Evolutionary conservation across 2,329 filamentous ascomycete species (phyloP), one percentile per base, ranked within the genome.

Genomic region (Xylaria sp.): DNA sequence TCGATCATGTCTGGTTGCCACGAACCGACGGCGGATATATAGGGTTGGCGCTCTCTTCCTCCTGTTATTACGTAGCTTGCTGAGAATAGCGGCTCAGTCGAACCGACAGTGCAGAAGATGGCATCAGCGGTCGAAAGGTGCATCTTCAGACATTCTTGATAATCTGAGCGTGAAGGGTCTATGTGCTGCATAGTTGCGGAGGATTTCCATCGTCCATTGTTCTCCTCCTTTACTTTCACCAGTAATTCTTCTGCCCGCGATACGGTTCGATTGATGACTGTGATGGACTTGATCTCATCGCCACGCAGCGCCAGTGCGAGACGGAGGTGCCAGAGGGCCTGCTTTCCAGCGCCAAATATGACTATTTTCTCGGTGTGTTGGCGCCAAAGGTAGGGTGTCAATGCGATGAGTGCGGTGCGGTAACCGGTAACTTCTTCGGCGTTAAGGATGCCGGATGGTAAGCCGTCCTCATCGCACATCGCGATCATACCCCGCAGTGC

Each of bases 1-100:
- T 71, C 69, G 20, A 71, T 71, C 69, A 71, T 71, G 25, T 71
- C 67, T 10, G 69, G 64, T 13, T 71, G 69, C 69, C 69, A 71
- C 0, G 69, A 64, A 13, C 69, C 69, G n/a, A 71, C 61, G 15
- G 69, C 69, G 31, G 69, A 71, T 15, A 71, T 60, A 49, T 71
- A 71, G 1, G 67, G 67, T 13, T 64, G 63, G 25, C 63, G 57
- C 12, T 62, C 63, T 39, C 33, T 64, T 28, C 60, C 64, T 15
- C 54, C 55, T 23, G 33, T 51, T 18, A 41, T 46, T 28, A 66
- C 15, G 9, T 65, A 52, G 9, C 57, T 46, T 1, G 64, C 67
- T 13, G 69, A 61, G 58, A 71, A 71, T 23, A 71, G 33, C 13
- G 69, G 69, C 8, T 66, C 64, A 9, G 43, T 65, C 6, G 69